These are phyloP conservation scores for Mycena rebaudengoi DNA, from an alignment of 768 basidiomycete species.

Conservation along the genomic window DNA sequence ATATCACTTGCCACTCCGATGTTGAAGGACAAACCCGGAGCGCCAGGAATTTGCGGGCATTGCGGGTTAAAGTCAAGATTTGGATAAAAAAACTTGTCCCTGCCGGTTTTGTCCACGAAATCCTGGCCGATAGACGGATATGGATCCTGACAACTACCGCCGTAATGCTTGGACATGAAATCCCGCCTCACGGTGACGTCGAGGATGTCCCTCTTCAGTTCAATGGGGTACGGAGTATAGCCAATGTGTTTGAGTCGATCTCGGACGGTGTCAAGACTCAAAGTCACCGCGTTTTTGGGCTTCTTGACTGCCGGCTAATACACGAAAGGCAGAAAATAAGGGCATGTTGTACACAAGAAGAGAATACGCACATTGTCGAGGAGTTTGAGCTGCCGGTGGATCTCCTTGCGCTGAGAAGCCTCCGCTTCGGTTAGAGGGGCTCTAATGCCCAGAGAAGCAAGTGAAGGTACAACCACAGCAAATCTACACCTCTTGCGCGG, in stretches of 20 bases:
- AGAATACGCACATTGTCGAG: slow-evolving; percentile 3
- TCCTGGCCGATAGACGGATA: slow-evolving; percentile 32
- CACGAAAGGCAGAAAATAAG: background rate
- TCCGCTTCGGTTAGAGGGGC: background rate
- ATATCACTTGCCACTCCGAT: background rate
- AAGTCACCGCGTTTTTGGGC: slow-evolving; percentile 7
- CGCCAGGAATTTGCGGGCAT: slow-evolving; percentile 45
- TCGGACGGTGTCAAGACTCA: background rate
- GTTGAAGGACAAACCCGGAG: slow-evolving; percentile 42
- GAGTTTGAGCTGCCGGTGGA: background rate
- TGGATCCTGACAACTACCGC: slow-evolving; percentile 42
- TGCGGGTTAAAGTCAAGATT: slow-evolving; percentile 43
- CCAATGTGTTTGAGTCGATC: slow-evolving; percentile 30
- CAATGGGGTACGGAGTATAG: slow-evolving; percentile 32
- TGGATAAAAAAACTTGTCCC: slow-evolving; percentile 44
- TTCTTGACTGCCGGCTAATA: slow-evolving; percentile 30
- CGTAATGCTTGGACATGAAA: slow-evolving; percentile 43
- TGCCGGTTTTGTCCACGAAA: slow-evolving; percentile 36
- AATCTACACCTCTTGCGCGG: slow-evolving; percentile 3
- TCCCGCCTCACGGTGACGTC: slow-evolving; percentile 38
- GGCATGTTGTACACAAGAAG: too few species aligned
- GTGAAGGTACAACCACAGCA: background rate
- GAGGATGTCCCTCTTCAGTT: slow-evolving; percentile 32
- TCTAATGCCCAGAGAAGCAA: background rate
- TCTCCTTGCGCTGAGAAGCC: background rate